These are phyloP conservation scores for Citrus unshiu DNA, from an alignment of 345 rosid species.

Conservation along the genomic window DNA sequence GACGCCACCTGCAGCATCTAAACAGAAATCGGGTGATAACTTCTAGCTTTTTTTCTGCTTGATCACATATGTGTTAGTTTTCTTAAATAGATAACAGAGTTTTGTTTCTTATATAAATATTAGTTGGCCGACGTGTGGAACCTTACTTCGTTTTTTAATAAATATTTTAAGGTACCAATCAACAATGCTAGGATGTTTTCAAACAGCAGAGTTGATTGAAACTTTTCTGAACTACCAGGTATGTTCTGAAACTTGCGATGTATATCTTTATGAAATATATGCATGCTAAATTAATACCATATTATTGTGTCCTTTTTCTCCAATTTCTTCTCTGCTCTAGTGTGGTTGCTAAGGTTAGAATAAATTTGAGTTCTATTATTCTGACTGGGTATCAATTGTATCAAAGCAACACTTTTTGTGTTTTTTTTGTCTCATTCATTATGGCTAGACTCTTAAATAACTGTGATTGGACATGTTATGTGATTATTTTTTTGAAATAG, in stretches of 20 bases:
- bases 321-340: not conserved
- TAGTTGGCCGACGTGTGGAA: not conserved
- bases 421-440: not conserved
- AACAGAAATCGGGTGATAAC: no score
- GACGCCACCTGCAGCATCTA: no score
- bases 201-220: constrained; percentile 91
- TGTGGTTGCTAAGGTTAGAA: not conserved
- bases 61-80: not conserved
- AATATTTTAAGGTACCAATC: constrained; percentile 83
- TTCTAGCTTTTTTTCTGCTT: not conserved
- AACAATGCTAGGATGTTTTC: constrained; percentile 84
- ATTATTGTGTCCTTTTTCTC: not conserved
- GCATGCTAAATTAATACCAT: not conserved
- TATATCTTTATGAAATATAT: not conserved
- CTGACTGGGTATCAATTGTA: not conserved
- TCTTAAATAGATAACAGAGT: not conserved
- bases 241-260: not conserved
- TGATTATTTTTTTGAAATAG: not conserved
- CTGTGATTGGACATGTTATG: not conserved
- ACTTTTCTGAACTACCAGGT: constrained; percentile 99
- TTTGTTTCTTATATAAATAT: not conserved
- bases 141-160: not conserved
- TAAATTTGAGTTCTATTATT: not conserved
- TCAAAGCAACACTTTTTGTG: not conserved
- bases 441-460: not conserved